A percentile compares a stretch with the other conserved stretches of the same genome.
Evolutionary conservation across 2,329 filamentous ascomycete genomes (phyloP).

Genomic region (Diplodia corticola): DNA sequence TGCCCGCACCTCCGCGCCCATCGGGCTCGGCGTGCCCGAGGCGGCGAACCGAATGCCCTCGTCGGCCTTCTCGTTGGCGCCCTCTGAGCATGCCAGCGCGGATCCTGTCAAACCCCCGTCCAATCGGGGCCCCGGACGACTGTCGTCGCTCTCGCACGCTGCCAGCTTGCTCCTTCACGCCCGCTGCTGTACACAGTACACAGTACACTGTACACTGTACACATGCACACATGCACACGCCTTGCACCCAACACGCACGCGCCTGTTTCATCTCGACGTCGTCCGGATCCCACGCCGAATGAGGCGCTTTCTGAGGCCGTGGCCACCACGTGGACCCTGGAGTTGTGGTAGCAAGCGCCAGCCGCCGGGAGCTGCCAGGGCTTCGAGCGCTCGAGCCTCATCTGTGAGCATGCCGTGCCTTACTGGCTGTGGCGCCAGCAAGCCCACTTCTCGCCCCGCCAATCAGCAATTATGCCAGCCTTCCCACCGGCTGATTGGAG

Average conservation of each 20-base stretch:
- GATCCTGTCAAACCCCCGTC: background rate
- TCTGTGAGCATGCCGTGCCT: background rate
- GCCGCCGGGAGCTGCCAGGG: background rate
- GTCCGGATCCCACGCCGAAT: background rate
- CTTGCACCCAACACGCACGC: background rate
- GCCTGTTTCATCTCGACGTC: background rate
- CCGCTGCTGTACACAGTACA: too few relatives aligned
- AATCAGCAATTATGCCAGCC: background rate
- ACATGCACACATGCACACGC: background rate
- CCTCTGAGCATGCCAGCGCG: background rate
- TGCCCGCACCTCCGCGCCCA: background rate
- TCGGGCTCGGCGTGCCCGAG: conserved; percentile 11
- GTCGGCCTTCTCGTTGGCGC: background rate
- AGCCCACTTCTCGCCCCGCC: conserved; percentile 4
- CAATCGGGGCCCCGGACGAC: conserved; percentile 6
- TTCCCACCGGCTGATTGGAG: background rate
- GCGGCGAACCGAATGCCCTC: background rate
- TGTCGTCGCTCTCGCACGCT: background rate
- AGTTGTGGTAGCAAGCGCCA: background rate
- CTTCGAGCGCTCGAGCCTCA: background rate
- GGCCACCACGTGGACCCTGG: conserved; percentile 11
- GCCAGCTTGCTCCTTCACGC: background rate
- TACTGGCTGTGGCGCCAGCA: background rate
- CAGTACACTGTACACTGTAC: too few relatives aligned
- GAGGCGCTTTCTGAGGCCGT: background rate